Evolutionary conservation across 208 protist species (phyloP), one percentile per base, ranked within the genome.

Genomic region (Porcisia deanei): DNA sequence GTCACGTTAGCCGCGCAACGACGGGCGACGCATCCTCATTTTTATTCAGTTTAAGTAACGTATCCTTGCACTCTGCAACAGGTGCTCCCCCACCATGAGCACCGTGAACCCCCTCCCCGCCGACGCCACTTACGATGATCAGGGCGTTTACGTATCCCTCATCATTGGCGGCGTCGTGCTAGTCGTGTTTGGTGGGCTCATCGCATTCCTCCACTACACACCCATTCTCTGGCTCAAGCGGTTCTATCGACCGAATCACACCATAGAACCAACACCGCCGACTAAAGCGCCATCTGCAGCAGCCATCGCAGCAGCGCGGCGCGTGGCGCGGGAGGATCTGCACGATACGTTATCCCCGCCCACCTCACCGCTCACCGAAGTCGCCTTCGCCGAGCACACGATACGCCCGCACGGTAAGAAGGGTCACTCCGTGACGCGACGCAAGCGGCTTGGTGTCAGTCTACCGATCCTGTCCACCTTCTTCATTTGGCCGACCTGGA

Each of bases 191-290:
- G 54, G 53, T 25, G 72, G 80, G 3, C 39, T 85, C 18, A 84
- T 86, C 58, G 49, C 86, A 3, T 90, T 87, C 58, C 59, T 94
- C 18, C 61, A 83, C 65, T 74, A 61, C 58, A 86, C 83, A 22
- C 60, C 59, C 22, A 76, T 85, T 25, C 72, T 95, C 66, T 95
- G 90, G 89, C 58, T 95, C 37, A 92, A 93, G 71, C 87, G 90
- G 3, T 84, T 95, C 57, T 96, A 93, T 80, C 73, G 92, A 5
- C 70, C 88, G 3, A 96, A 95, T 71, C 92, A 96, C 84, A 95
- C 90, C 22, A 47, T 89, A 52, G 77, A 88, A 53, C 82, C 88
- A 6, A 59, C 71, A 6, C 65, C 75, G 25, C 58, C 54, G 10
- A 67, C 57, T 7, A 30, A 14, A 52, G 7, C 66, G 1, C 52